Base-by-base conservation (phyloP, 1,284 basidiomycete genomes). In the Puccinia triticina region DNA sequence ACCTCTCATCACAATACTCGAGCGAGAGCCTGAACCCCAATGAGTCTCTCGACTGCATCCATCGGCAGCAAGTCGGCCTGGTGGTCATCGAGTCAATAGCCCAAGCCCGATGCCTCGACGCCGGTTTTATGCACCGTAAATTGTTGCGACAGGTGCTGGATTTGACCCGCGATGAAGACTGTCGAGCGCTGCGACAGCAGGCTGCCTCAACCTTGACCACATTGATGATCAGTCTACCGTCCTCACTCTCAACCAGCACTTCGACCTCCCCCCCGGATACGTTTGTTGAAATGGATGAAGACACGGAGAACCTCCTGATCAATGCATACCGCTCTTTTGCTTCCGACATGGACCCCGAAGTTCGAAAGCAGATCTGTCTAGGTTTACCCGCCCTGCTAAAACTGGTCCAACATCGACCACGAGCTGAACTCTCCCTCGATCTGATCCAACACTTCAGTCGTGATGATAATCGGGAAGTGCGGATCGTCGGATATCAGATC, bases 341-440 rank as follows among this genome's bases (percentile, higher is more conserved):
- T 43, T 71, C 48, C 14, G 77, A 79, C 34, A 32, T 53, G 26
- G 66, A 79, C 50, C 50, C 50, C 32, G 64, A 53, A 71, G 66
- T 79, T 34, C 77, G 77, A 26, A 79, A 79, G 69, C 77, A 79
- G 61, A 55, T 66, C 23, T 79, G 77, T 59, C 29, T 79, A 26
- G 64, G 77, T 14, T 57, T 79, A 57, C 77, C 77, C 7, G 66
- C 57, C 34, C 48, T 79, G 11, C 37, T 71, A 18, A 79, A 66
- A 40, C 64, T 69, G 48, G n/a, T 67, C 5, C 48, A 71, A 16
- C 46, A 77, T 64, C 75, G 59, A 18, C 34, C 57, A 26, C 57
- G 75, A 48, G 50, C 37, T 18, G 37, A 77, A 64, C 57, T 77
- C 5, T 61, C 75, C 43, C 48, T 66, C 32, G 64, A 71, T n/a